Conservation (phyloP, 2,329 filamentous ascomycete species). For the Paraconiothyrium brasiliense region DNA sequence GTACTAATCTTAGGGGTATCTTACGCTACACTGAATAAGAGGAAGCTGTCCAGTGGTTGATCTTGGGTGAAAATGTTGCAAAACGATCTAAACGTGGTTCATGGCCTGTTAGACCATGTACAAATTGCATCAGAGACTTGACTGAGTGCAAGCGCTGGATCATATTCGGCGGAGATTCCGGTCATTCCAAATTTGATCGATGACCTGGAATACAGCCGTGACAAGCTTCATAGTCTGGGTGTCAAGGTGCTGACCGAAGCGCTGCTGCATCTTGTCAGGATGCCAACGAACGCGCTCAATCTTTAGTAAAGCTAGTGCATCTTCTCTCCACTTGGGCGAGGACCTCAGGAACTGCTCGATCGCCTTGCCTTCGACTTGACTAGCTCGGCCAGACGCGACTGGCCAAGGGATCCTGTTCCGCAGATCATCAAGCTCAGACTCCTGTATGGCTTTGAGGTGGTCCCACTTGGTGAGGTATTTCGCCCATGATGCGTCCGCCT, state of each 20-base stretch:
- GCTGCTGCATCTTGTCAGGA: constrained; percentile 96
- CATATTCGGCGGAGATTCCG: constrained; percentile 23
- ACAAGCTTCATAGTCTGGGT: constrained; percentile 77
- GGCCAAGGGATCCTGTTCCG: constrained; percentile 74
- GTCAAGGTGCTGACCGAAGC: constrained; percentile 76
- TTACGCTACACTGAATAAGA: background rate
- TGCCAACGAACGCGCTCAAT: constrained; percentile 93
- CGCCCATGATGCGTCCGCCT: constrained; percentile 70
- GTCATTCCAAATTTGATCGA: constrained; percentile 83
- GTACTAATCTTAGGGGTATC: constrained; percentile 10
- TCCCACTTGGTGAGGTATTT: constrained; percentile 74
- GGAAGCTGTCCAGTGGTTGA: background rate
- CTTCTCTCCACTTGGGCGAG: constrained; percentile 54
- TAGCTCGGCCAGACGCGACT: constrained; percentile 67
- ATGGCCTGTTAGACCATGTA: background rate
- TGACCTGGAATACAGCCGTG: constrained; percentile 89
- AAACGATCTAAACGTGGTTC: background rate
- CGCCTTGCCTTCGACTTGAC: constrained; percentile 65
- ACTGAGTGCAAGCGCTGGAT: background rate
- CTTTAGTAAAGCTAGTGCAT: constrained; percentile 69
- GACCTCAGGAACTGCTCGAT: constrained; percentile 76
- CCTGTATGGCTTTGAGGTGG: constrained; percentile 48
- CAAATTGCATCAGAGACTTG: background rate
- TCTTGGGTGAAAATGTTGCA: background rate
- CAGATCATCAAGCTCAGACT: constrained; percentile 31